A percentile compares a stretch with the other conserved stretches of the same genome.
Conservation (phyloP, 768 basidiomycete genomes). For the Boletus coccyginus region DNA sequence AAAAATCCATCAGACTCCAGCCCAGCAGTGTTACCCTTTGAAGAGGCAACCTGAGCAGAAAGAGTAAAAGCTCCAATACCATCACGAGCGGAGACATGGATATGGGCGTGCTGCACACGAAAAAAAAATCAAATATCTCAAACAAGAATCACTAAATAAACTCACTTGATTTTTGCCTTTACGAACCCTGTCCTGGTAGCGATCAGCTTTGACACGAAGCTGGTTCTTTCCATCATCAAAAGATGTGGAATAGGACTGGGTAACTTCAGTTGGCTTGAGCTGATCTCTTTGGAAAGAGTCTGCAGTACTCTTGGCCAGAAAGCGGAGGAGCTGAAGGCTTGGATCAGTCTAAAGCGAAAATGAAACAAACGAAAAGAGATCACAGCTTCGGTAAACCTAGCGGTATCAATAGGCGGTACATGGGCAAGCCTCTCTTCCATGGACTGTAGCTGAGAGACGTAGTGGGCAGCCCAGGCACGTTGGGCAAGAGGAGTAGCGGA, state of each 20-base stretch:
- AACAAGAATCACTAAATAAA: neutral
- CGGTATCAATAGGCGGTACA: slow-evolving; percentile 27
- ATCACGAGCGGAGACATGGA: slow-evolving; percentile 22
- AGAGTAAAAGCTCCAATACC: slow-evolving; percentile 24
- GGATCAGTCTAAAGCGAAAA: neutral
- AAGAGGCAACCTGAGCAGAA: slow-evolving; percentile 14
- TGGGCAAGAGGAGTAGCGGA: slow-evolving; percentile 23
- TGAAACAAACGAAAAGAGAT: neutral
- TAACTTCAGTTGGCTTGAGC: slow-evolving; percentile 25
- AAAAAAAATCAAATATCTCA: neutral
- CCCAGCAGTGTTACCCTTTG: slow-evolving; percentile 16
- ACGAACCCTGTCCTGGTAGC: slow-evolving; percentile 32
- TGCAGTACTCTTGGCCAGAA: slow-evolving; percentile 25
- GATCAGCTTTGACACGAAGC: slow-evolving; percentile 19
- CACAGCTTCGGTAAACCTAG: slow-evolving; percentile 23
- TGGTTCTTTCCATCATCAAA: slow-evolving; percentile 10
- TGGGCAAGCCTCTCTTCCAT: slow-evolving; percentile 22
- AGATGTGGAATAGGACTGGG: slow-evolving; percentile 19
- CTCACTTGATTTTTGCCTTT: slow-evolving; percentile 39
- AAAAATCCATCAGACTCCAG: slow-evolving; percentile 25
- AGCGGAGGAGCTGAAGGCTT: slow-evolving; percentile 20
- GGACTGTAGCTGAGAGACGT: slow-evolving; percentile 20
- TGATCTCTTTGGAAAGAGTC: slow-evolving; percentile 27
- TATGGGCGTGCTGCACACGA: slow-evolving; percentile 12
- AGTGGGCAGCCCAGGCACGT: slow-evolving; percentile 33